phyloP scores from a whole-genome alignment of 495 filamentous ascomycete genomes.

The Baudoinia panamericana region DNA sequence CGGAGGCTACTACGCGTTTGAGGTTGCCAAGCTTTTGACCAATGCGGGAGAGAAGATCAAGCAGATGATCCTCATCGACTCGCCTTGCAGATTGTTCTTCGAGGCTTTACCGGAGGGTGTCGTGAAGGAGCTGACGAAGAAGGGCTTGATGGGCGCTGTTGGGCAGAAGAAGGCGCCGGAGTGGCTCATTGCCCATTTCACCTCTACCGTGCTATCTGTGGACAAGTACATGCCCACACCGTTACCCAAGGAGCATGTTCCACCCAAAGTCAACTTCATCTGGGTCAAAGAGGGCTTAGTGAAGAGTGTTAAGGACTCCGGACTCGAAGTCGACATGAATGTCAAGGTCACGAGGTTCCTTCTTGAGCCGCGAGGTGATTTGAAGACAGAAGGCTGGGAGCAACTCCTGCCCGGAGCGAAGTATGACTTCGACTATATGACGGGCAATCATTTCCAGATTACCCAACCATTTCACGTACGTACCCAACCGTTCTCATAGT shows the following conservation, averaged over 20 bases:
- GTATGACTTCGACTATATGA: conserved; percentile 19
- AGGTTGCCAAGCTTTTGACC: conserved; percentile 14
- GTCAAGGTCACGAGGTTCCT: conserved; percentile 17
- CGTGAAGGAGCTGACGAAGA: conserved; percentile 8
- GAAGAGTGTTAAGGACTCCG: conserved; percentile 13
- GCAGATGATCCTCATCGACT: conserved; percentile 18
- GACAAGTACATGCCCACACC: conserved; percentile 18
- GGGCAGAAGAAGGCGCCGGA: conserved; percentile 20
- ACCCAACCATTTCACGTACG: conserved; percentile 13
- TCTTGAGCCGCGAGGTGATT: conserved; percentile 12
- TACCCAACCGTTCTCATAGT: too few relatives aligned
- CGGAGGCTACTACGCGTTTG: conserved; percentile 18
- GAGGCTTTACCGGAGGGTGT: conserved; percentile 14
- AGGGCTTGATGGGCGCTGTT: conserved; percentile 14
- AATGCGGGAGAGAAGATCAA: conserved; percentile 13
- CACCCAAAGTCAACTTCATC: conserved; percentile 11
- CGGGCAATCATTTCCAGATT: conserved; percentile 17
- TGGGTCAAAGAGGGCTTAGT: conserved; percentile 18
- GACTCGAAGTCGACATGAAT: conserved; percentile 12
- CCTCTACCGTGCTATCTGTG: conserved; percentile 22
- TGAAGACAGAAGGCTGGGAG: conserved; percentile 18
- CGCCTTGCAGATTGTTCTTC: conserved; percentile 10
- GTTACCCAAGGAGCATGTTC: conserved; percentile 4
- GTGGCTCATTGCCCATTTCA: conserved; percentile 29
- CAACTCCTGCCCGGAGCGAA: conserved; percentile 15